Evolutionary conservation across 2,329 filamentous ascomycete species (phyloP).

Genomic region (Aspergillus transmontanensis): DNA sequence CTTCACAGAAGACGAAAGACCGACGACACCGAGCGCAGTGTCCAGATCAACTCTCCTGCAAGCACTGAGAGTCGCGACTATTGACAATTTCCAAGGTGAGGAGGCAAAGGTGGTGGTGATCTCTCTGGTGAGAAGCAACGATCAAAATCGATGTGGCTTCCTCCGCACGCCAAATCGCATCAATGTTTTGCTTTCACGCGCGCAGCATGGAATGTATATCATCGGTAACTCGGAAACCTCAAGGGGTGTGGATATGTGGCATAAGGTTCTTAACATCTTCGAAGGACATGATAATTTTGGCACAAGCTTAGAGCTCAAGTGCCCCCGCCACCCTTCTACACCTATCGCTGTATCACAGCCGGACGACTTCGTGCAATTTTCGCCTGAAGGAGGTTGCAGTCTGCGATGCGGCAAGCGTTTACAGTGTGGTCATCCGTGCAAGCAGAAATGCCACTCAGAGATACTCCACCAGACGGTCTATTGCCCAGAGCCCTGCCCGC

Average conservation of each 20-base stretch:
- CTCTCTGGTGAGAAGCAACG: slow-evolving; percentile 71
- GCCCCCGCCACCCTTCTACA: slow-evolving; percentile 61
- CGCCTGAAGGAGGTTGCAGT: slow-evolving; percentile 65
- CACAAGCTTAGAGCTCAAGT: slow-evolving; percentile 55
- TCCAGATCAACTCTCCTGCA: slow-evolving; percentile 51
- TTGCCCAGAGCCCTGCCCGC: slow-evolving; percentile 46
- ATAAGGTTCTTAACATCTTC: slow-evolving; percentile 58
- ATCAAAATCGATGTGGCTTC: slow-evolving; percentile 62
- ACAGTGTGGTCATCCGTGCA: slow-evolving; percentile 50
- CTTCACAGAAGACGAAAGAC: slow-evolving; percentile 29
- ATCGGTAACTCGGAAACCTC: slow-evolving; percentile 68
- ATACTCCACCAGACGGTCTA: slow-evolving; percentile 44
- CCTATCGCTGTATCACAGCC: slow-evolving; percentile 54
- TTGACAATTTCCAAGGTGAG: slow-evolving; percentile 79
- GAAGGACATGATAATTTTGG: slow-evolving; percentile 52
- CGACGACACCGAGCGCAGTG: slow-evolving; percentile 8
- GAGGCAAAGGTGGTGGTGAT: slow-evolving; percentile 72
- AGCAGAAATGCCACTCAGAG: slow-evolving; percentile 49
- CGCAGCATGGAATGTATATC: slow-evolving; percentile 70
- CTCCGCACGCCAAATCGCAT: slow-evolving; percentile 67
- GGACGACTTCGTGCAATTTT: slow-evolving; percentile 59
- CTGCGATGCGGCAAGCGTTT: slow-evolving; percentile 51
- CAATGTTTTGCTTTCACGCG: slow-evolving; percentile 69
- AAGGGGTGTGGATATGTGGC: slow-evolving; percentile 64
- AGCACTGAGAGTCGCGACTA: slow-evolving; percentile 61